phyloP scores from a whole-genome alignment of 208 protist species.

The Trichomonas vaginalis region DNA sequence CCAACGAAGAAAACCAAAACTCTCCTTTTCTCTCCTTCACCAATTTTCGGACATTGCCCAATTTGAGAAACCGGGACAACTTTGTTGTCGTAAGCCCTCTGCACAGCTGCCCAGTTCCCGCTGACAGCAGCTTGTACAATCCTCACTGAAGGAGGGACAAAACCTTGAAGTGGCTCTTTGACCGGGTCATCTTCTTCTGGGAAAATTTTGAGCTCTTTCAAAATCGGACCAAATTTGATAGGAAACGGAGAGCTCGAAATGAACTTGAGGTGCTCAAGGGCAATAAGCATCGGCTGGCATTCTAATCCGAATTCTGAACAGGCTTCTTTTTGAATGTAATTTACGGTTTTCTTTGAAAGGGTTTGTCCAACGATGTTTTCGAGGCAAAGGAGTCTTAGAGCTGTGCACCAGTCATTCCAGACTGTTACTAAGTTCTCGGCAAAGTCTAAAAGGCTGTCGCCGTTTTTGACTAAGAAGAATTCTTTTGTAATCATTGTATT shows the following conservation, averaged over 20 bases:
- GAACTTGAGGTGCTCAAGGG: background rate
- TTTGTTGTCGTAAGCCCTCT: background rate
- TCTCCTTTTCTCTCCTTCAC: background rate
- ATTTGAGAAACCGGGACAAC: background rate
- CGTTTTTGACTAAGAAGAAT: background rate
- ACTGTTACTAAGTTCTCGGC: background rate
- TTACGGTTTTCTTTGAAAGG: background rate
- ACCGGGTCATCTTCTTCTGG: background rate
- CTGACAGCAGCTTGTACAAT: background rate
- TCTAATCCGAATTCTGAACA: background rate
- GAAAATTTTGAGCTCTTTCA: background rate
- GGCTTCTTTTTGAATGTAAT: background rate
- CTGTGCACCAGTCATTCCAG: background rate
- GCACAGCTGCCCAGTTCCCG: background rate
- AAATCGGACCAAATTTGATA: background rate
- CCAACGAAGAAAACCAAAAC: conserved; percentile 1
- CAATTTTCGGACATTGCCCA: background rate
- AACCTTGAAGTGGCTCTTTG: background rate
- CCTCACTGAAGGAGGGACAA: background rate
- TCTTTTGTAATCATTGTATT: background rate
- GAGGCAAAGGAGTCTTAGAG: background rate
- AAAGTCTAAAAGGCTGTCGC: background rate
- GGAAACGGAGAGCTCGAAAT: background rate
- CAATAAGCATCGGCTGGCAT: background rate
- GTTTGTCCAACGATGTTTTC: background rate